Evolutionary conservation across 2,329 filamentous ascomycete species (phyloP), one percentile per base, ranked within the genome.

Genomic region (Diaporthe citriasiana): DNA sequence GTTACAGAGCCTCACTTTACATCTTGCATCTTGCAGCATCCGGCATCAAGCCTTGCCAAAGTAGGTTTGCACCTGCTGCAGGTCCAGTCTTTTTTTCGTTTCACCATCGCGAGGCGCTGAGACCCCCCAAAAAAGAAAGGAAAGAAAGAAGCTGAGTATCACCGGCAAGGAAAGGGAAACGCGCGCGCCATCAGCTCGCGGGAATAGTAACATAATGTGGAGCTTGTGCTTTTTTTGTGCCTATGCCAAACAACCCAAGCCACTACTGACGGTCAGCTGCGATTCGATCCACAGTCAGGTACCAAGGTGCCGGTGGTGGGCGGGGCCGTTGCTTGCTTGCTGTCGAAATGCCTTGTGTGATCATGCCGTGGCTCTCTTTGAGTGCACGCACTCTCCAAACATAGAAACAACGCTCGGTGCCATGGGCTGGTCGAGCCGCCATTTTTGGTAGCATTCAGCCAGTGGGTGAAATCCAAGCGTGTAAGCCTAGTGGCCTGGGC

Each of bases 61-160:
- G 33, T 33, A 40, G 42, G 53, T 50, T 60, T 71, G 69, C 56
- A 42, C 59, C 33, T 71, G 69, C 55, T 71, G 69, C 69, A 73
- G 55, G 71, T 66, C 60, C 59, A 53, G 51, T 72, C 38, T 66
- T 68, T 66, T 57, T 68, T 57, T 33, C 40, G 71, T 73, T 73
- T 73, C 71, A 73, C 60, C 71, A 59, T 73, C 22, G 51, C 42
- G 51, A 59, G 63, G 63, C 71, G 71, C 63, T 51, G 69, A 38
- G 69, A 51, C 45, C 45, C 22, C 10, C 45, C 45, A 6, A 17
- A 17, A 45, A 15, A 45, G 27, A 56, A 53, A 45, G 7, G 47
- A 19, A 68, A 47, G 30, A 17, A 56, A 33, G 45, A 17, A n/a
- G 56, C 55, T 71, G 56, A 45, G 35, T 30, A 45, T 59, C 15